phyloP scores from a whole-genome alignment of 208 protist species.

The Strigomonas culicis region DNA sequence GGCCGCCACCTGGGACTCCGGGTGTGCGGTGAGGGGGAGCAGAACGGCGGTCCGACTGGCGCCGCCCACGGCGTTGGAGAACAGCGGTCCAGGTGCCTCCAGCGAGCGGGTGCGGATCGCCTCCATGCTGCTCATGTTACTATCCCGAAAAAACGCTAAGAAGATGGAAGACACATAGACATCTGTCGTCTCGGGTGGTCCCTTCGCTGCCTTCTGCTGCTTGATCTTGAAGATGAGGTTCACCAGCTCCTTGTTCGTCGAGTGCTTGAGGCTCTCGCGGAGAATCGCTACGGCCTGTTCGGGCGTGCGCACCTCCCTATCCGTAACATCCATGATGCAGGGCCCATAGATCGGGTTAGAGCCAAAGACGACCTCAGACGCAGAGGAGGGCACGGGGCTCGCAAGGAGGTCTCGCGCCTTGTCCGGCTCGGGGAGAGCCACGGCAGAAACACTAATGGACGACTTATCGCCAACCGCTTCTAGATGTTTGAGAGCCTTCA shows the following conservation, averaged over 20 bases:
- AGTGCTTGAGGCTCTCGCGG: constrained; percentile 11
- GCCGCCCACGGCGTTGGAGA: constrained; percentile 30
- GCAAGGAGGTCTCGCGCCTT: constrained; percentile 14
- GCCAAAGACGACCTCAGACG: constrained; percentile 17
- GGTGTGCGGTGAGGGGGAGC: constrained; percentile 8
- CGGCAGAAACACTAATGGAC: neutral
- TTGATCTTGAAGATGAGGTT: constrained; percentile 16
- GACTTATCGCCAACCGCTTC: neutral
- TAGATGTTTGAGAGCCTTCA: neutral
- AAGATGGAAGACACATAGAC: constrained; percentile 19
- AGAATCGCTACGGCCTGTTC: constrained; percentile 15
- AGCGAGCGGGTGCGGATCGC: constrained; percentile 6
- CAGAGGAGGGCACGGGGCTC: neutral
- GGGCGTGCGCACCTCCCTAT: constrained; percentile 10
- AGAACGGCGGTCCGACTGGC: constrained; percentile 24
- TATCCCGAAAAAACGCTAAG: constrained; percentile 8
- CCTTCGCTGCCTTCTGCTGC: neutral
- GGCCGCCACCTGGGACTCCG: neutral
- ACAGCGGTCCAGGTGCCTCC: constrained; percentile 18
- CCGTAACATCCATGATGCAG: constrained; percentile 21
- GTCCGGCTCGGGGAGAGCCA: constrained; percentile 20
- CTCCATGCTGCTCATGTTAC: constrained; percentile 7
- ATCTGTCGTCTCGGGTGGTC: neutral
- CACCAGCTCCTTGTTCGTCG: constrained; percentile 11
- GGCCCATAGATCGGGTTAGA: constrained; percentile 31